A percentile compares a stretch with the other conserved stretches of the same genome.
Evolutionary conservation across 257 asterid species (phyloP).

Genomic region (Solanum virginianum): DNA sequence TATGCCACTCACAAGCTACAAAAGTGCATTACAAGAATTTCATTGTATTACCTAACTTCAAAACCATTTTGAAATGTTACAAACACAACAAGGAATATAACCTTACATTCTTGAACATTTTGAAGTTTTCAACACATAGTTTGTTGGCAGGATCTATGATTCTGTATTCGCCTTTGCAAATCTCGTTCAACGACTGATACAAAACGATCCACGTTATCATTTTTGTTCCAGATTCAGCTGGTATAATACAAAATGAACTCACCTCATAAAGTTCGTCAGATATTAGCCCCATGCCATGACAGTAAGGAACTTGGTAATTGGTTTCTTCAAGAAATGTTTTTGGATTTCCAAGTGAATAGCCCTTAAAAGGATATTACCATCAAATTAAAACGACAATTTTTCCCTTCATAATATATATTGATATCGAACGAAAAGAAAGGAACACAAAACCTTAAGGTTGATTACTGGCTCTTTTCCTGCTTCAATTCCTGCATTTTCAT

Average conservation of each 20-base stretch:
- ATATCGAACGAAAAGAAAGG: not conserved
- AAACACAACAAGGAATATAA: too few relatives aligned
- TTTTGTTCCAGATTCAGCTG: not conserved
- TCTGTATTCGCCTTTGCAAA: not conserved
- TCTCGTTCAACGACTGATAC: not conserved
- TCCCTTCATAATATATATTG: not conserved
- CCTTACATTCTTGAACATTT: not conserved
- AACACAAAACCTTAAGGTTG: slow-evolving; percentile 18
- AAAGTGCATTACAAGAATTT: not conserved
- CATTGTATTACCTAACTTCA: not conserved
- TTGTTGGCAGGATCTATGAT: not conserved
- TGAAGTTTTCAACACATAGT: not conserved
- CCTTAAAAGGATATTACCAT: slow-evolving; percentile 9
- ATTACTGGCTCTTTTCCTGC: slow-evolving; percentile 17
- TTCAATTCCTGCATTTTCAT: slow-evolving; percentile 19
- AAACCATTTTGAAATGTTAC: not conserved
- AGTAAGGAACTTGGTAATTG: slow-evolving; percentile 7
- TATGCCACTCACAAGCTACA: not conserved
- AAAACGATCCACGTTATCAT: not conserved
- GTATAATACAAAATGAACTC: not conserved
- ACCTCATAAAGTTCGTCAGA: slow-evolving; percentile 23
- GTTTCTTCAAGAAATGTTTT: not conserved
- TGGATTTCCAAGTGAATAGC: slow-evolving; percentile 27
- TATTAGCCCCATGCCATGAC: slow-evolving; percentile 21
- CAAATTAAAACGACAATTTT: not conserved